These are phyloP conservation scores for Linderniella brevidens DNA, from an alignment of 257 asterid species.

Conservation along the genomic window DNA sequence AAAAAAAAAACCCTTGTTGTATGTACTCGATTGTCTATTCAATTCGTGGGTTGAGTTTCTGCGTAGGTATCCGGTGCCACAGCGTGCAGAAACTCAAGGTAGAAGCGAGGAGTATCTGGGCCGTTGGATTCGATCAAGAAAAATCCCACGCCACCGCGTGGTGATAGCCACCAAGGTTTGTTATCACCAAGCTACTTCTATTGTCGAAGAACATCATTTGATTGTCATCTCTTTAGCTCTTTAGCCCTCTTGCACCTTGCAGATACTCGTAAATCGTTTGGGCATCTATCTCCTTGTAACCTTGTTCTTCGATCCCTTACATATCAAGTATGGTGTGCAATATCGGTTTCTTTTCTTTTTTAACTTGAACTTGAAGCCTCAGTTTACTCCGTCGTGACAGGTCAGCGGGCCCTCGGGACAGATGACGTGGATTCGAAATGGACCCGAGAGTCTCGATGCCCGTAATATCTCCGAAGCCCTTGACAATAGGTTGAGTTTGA, in stretches of 20 bases:
- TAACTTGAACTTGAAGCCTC: too few relatives aligned
- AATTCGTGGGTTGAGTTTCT: neutral
- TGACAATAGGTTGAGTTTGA: conserved; percentile 49
- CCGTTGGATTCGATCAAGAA: conserved; percentile 31
- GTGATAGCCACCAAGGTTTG: conserved; percentile 75
- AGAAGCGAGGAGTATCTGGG: conserved; percentile 71
- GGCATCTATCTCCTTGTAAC: too few relatives aligned
- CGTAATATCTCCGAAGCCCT: conserved; percentile 61
- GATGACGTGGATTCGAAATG: conserved; percentile 85
- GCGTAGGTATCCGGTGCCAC: conserved; percentile 86
- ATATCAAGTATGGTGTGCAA: too few relatives aligned
- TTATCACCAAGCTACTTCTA: too few relatives aligned
- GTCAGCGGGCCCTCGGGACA: conserved; percentile 94
- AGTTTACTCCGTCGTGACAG: conserved; percentile 21
- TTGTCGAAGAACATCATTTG: neutral
- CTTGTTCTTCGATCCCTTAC: too few relatives aligned
- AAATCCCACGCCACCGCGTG: conserved; percentile 43
- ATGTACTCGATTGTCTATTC: neutral
- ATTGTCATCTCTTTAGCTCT: too few relatives aligned
- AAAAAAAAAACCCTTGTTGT: neutral
- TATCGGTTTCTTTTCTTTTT: too few relatives aligned
- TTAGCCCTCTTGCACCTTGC: too few relatives aligned
- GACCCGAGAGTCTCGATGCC: conserved; percentile 66
- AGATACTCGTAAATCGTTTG: too few relatives aligned
- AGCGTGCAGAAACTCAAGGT: conserved; percentile 67